These are phyloP conservation scores for Backusella australiensis DNA, from an alignment of 192 early-diverging fungal species.

Conservation along the genomic window DNA sequence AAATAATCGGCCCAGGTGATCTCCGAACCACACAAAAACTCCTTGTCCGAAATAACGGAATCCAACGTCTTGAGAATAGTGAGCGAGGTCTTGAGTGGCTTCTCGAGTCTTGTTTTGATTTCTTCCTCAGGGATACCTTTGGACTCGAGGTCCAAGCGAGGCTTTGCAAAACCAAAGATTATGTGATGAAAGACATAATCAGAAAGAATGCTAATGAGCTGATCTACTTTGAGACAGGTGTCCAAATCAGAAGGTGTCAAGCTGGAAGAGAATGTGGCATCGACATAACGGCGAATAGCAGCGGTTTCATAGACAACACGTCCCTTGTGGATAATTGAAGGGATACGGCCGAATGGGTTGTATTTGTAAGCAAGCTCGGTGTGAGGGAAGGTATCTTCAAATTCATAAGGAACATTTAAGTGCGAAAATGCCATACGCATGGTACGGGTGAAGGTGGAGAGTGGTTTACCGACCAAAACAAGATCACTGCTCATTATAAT, in stretches of 20 bases:
- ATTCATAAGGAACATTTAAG: slow-evolving; percentile 24
- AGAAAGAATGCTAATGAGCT: slow-evolving; percentile 25
- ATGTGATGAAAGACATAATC: slow-evolving; percentile 35
- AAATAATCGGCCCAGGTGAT: slow-evolving; percentile 41
- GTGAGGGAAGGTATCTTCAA: slow-evolving; percentile 18
- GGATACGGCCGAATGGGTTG: slow-evolving; percentile 39
- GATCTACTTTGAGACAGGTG: slow-evolving; percentile 8
- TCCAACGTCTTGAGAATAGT: slow-evolving; percentile 6
- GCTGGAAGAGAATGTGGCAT: slow-evolving; percentile 4
- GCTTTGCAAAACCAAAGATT: slow-evolving; percentile 24
- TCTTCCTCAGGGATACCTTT: slow-evolving; percentile 18
- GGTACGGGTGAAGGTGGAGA: slow-evolving; percentile 38
- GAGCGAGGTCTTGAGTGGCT: background rate
- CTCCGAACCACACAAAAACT: slow-evolving; percentile 23
- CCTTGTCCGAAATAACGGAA: background rate
- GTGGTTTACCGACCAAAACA: slow-evolving; percentile 21
- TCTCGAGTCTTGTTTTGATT: background rate
- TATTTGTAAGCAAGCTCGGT: slow-evolving; percentile 22
- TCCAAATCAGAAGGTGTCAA: slow-evolving; percentile 21
- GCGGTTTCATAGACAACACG: slow-evolving; percentile 27
- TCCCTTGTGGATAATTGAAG: slow-evolving; percentile 23
- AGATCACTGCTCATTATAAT: background rate
- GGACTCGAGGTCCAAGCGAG: slow-evolving; percentile 11
- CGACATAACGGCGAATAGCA: slow-evolving; percentile 33
- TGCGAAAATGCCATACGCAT: slow-evolving; percentile 35